Evolutionary conservation across 345 rosid species (phyloP), one percentile per base, ranked within the genome.

Genomic region (Ceriops decandra): DNA sequence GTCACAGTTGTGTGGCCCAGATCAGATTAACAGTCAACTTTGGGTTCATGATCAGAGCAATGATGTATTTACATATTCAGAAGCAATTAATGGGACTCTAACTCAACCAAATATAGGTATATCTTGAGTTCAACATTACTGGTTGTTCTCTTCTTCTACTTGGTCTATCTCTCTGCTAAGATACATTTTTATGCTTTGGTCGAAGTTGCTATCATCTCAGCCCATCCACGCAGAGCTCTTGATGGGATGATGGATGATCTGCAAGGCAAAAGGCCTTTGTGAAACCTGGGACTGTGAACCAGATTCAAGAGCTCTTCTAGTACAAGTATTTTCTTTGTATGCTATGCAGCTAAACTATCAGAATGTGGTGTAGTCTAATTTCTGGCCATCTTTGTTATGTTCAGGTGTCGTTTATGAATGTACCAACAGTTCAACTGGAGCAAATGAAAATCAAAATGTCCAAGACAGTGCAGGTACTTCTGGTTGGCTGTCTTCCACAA

Each of bases 401-500:
- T 77, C 84, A 88, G 95, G 95, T 78, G 53, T 26, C 21, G 66
- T 17, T 28, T 52, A 42, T 46, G 74, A 76, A 69, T 57, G 68
- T 51, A 38, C 51, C 52, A 52, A 66, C 38, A 57, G 49, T 38
- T 75, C 52, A 13, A 57, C 53, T 26, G 71, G 61, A 72, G 76
- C 66, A 46, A 71, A 52, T 64, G 78, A 57, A 69, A 78, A 74
- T 64, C 83, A 73, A 74, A 72, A 57, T 42, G 74, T 68, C 17
- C 62, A 64, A 52, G 81, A 64, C 24, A 80, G 60, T 36, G 83
- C n/a, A 46, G 82, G 11, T 35, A 72, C 77, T 69, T 51, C 80
- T 28, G 80, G 90, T 72, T 67, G 79, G 85, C 52, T 89, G 64
- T 80, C 97, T 68, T 89, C 91, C 46, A 76, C 85, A 26, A 2